Evolutionary conservation across 1,284 basidiomycete species (phyloP).

Genomic region (Sporisorium exsertum): DNA sequence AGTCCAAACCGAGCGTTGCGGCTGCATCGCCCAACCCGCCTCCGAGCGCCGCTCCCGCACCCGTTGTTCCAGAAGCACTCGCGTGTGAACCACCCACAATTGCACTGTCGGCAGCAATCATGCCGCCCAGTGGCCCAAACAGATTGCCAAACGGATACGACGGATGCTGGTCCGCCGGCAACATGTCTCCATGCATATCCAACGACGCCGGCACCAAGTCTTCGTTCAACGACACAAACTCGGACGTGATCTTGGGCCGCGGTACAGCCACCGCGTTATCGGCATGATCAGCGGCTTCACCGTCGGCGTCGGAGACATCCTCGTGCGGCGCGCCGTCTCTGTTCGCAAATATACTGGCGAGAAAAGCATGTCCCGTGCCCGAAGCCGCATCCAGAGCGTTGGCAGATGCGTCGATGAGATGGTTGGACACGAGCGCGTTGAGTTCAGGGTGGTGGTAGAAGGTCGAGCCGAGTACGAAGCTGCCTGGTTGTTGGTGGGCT

Average conservation of each 20-base stretch:
- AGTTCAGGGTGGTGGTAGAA: constrained; percentile 52
- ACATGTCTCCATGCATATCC: constrained; percentile 60
- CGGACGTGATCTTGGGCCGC: constrained; percentile 33
- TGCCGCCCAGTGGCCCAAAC: constrained; percentile 39
- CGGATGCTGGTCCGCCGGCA: constrained; percentile 62
- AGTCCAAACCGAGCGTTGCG: constrained; percentile 29
- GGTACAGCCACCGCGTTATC: constrained; percentile 29
- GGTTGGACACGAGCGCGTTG: constrained; percentile 44
- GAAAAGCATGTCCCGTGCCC: constrained; percentile 19
- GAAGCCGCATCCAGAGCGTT: constrained; percentile 24
- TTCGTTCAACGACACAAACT: constrained; percentile 51
- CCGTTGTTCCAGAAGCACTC: background rate
- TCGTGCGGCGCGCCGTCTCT: constrained; percentile 31
- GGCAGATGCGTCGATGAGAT: constrained; percentile 39
- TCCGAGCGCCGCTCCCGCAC: background rate
- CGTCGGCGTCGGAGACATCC: constrained; percentile 32
- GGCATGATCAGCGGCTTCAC: constrained; percentile 10
- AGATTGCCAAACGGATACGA: constrained; percentile 62
- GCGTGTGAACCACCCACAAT: constrained; percentile 32
- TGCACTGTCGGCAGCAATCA: constrained; percentile 43
- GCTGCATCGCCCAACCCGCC: constrained; percentile 29
- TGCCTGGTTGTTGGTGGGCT: constrained; percentile 27
- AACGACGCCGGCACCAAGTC: constrained; percentile 54
- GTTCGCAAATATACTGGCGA: constrained; percentile 35
- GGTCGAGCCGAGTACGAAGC: constrained; percentile 46